Base-by-base conservation (phyloP, 768 basidiomycete genomes). In the Hypholoma sublateritium region DNA sequence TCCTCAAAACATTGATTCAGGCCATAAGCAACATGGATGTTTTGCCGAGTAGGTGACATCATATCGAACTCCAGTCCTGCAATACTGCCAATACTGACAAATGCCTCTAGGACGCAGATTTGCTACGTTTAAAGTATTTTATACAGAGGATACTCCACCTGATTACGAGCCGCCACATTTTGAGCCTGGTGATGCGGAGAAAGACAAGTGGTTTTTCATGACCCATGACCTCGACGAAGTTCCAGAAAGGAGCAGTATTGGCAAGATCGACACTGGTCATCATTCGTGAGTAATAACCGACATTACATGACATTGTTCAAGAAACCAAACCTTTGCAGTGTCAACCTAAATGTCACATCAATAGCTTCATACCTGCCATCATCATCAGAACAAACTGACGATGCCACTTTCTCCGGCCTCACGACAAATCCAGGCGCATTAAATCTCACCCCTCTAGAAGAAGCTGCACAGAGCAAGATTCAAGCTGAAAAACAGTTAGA, bases 131-230 rank as follows among this genome's bases (percentile, higher is more conserved):
- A 95, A 95, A 67, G 71, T 92, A 11, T 92, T 88, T 67, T 95
- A 93, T 68, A 88, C 87, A 13, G 86, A 91, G 46, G 77, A 83
- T 19, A 87, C 91, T 12, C 93, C 93, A 0, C 74, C 78, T 8
- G 86, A 93, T 50, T 95, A 95, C 64, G 89, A 95, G 67, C 93
- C 93, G 5, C 89, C 89, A 0, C 75, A 87, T 68, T 94, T 94
- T 65, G 80, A 81, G 55, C 72, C 88, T 4, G 91, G 86, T 0
- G 90, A 94, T 64, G 72, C 74, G 5, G 77, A 86, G n/a, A 82
- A 80, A 59, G 86, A 92, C 67, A 88, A 77, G 56, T 92, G 88
- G 84, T 89, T 83, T 65, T 89, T 94, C 66, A 85, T 87, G 65
- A 94, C 92, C 0, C 93, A 92, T 65, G 79, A 80, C 62, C 65